These are phyloP conservation scores for Musa schizocarpa DNA, from an alignment of 176 grass and related monocot species.

Conservation along the genomic window DNA sequence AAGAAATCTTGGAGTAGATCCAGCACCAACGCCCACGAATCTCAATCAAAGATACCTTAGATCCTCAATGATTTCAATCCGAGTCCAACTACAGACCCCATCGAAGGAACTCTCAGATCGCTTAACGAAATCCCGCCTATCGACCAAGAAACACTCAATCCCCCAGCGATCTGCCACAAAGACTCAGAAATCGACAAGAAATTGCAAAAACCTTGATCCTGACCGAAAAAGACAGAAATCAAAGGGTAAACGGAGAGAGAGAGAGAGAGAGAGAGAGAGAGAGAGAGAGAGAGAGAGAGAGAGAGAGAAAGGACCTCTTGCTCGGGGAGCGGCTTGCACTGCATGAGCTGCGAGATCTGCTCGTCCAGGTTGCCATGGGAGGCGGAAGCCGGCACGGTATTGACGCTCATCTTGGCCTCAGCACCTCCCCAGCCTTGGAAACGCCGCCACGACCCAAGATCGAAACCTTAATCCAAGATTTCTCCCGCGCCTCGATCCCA, in stretches of 20 bases:
- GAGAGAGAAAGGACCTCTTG: slow-evolving; percentile 1
- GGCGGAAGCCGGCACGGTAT: not conserved
- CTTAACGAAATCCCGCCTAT: not conserved
- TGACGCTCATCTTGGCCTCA: slow-evolving; percentile 6
- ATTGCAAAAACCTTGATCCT: not conserved
- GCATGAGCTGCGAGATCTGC: slow-evolving; percentile 22
- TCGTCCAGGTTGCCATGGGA: slow-evolving; percentile 15
- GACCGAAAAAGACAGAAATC: not conserved
- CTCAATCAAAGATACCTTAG: not conserved
- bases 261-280: not conserved
- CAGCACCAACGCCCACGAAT: not conserved
- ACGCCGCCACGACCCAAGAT: not conserved
- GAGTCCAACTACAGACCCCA: not conserved
- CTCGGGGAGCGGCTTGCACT: slow-evolving; percentile 19
- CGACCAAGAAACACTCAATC: not conserved
- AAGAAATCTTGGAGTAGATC: not conserved
- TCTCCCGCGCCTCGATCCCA: not conserved
- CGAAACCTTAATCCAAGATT: not conserved
- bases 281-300: not conserved
- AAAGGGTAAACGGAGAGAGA: not conserved
- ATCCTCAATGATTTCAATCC: not conserved
- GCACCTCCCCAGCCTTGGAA: not conserved
- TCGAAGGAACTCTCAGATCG: not conserved
- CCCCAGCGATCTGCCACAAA: not conserved
- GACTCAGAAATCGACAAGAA: not conserved